These are phyloP conservation scores for Blastobotrys raffinosifermentans DNA, from an alignment of 1,139 yeast genomes.

Conservation along the genomic window DNA sequence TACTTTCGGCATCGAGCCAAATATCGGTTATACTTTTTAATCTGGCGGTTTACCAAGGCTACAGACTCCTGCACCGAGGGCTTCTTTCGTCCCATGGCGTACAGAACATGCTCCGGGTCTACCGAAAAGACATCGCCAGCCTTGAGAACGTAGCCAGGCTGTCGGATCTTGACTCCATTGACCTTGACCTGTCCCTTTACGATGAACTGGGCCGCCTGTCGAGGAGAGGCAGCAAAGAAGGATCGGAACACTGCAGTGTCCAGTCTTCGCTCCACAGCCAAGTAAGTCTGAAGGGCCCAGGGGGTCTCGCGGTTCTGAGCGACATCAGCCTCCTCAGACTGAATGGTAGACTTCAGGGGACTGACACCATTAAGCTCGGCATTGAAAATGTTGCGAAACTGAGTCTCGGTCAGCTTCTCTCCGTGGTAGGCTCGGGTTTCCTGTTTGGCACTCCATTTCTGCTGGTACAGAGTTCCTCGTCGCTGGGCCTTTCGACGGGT, in stretches of 20 bases:
- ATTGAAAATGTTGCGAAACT: slow-evolving; percentile 68
- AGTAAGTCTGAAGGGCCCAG: slow-evolving; percentile 80
- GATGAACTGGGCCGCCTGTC: slow-evolving; percentile 91
- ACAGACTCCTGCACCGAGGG: slow-evolving; percentile 68
- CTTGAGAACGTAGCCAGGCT: slow-evolving; percentile 71
- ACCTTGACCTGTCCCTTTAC: slow-evolving; percentile 78
- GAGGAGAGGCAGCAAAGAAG: slow-evolving; percentile 86
- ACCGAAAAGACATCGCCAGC: slow-evolving; percentile 88
- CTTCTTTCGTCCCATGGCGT: slow-evolving; percentile 78
- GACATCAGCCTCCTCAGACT: slow-evolving; percentile 15
- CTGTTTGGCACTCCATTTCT: slow-evolving; percentile 85
- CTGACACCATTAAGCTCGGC: slow-evolving; percentile 80
- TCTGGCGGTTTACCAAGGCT: slow-evolving; percentile 63
- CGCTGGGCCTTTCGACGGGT: slow-evolving; percentile 40
- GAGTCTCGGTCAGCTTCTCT: slow-evolving; percentile 79
- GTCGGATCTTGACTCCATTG: slow-evolving; percentile 69
- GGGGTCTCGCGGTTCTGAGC: slow-evolving; percentile 43
- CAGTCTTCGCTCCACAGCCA: slow-evolving; percentile 78
- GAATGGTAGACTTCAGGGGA: slow-evolving; percentile 41
- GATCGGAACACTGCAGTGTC: slow-evolving; percentile 89
- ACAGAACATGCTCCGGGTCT: slow-evolving; percentile 76
- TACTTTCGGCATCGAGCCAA: slow-evolving; percentile 51
- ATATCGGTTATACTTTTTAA: slow-evolving; percentile 67
- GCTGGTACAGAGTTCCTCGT: slow-evolving; percentile 70
- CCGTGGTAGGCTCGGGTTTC: slow-evolving; percentile 96